Conservation (phyloP, 768 basidiomycete species). For the Butyriboletus loyo region DNA sequence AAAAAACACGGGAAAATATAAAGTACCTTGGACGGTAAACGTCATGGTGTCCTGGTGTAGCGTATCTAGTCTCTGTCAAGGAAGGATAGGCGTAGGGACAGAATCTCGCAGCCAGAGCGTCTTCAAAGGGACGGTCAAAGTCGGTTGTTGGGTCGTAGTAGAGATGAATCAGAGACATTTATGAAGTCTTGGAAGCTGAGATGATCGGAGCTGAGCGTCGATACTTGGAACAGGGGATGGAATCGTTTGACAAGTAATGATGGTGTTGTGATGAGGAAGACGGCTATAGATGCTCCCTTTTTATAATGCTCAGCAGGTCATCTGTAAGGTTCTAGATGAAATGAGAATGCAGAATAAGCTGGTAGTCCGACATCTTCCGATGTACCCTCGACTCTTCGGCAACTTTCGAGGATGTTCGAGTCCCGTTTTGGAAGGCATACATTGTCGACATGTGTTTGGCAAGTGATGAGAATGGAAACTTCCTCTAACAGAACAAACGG, state of each 20-base stretch:
- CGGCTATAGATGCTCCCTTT: not conserved
- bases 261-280: not conserved
- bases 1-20: not conserved
- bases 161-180: constrained; percentile 3
- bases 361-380: not conserved
- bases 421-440: not conserved
- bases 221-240: not conserved
- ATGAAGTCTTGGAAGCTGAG: not conserved
- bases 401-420: constrained; percentile 11
- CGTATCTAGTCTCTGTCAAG: not conserved
- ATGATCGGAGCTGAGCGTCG: no score
- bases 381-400: not conserved
- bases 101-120: constrained; percentile 23
- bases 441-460: constrained; percentile 6
- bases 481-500: not conserved
- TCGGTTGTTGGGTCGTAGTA: constrained; percentile 4
- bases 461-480: not conserved
- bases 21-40: constrained; percentile 23
- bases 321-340: constrained; percentile 3
- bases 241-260: not conserved
- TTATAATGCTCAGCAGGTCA: not conserved
- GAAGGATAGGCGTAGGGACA: not conserved
- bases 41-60: not conserved
- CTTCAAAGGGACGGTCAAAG: constrained; percentile 9
- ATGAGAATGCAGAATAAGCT: not conserved